Evolutionary conservation across 306 rosid species (phyloP), one percentile per base, ranked within the genome.

Genomic region (Quercus robur): DNA sequence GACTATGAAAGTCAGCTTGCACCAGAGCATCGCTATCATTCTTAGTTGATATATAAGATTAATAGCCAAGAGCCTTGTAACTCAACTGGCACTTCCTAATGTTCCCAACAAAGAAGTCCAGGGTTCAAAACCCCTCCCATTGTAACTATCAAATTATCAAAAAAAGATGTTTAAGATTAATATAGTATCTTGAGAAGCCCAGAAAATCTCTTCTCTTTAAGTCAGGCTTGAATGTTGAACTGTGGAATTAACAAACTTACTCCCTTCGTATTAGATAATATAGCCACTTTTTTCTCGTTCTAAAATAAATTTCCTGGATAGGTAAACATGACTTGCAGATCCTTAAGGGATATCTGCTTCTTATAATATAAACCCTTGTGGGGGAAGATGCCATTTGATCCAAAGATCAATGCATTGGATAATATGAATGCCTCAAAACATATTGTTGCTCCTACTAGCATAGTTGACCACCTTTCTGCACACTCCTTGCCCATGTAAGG

Each of bases 171-270:
- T 35, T 5, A 33, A 33, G 38, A 33, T 33, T 33, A 33, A 33
- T 33, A 54, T 80, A 56, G 64, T 21, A 35, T 67, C 71, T 54
- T 38, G 20, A 82, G 80, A 77, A 77, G 56, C 62, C 59, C n/a
- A 61, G 6, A 21, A 18, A 62, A 31, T 31, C 41, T 31, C 71
- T 7, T 2, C 33, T 33, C 71, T 66, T 31, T 17, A 19, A 66
- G 3, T 66, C 2, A 21, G 14, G 19, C 6, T 28, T 63, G 20
- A 66, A 1, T 3, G 15, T 66, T 17, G 71, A 33, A 46, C 46
- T 33, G 23, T n/a, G 35, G 15, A 66, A 18, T 66, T 33, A 66
- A 5, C 2, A 31, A 20, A 31, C 18, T 25, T 4, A 63, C 5
- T 31, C 49, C 18, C 7, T 61, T 11, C 0, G 15, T 21, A 58